phyloP scores from a whole-genome alignment of 352 stramenopile species.

The Globisporangium mamillatum region DNA sequence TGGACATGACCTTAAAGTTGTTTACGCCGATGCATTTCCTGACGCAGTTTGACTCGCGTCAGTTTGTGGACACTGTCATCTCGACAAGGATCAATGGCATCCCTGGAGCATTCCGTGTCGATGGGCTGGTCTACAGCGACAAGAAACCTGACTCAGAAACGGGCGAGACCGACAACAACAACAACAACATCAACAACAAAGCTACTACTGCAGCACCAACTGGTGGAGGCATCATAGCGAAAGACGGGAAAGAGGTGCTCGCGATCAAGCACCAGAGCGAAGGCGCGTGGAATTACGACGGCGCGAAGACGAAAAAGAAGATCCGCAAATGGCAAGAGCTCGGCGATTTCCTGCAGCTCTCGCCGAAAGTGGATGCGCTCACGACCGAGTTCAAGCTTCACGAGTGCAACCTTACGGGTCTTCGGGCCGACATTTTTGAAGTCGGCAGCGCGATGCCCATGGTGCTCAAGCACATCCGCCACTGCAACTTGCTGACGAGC shows the following conservation, averaged over 20 bases:
- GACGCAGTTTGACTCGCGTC: slow-evolving; percentile 35
- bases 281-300: slow-evolving; percentile 63
- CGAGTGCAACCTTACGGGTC: slow-evolving; percentile 69
- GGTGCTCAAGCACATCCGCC: slow-evolving; percentile 79
- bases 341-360: slow-evolving; percentile 61
- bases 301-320: slow-evolving; percentile 57
- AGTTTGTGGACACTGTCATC: slow-evolving; percentile 69
- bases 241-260: slow-evolving; percentile 25
- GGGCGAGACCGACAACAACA: slow-evolving; percentile 4
- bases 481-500: slow-evolving; percentile 63
- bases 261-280: slow-evolving; percentile 48
- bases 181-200: background rate
- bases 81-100: slow-evolving; percentile 70
- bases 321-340: slow-evolving; percentile 64
- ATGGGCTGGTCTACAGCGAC: slow-evolving; percentile 41
- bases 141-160: background rate
- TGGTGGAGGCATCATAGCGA: slow-evolving; percentile 25
- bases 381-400: slow-evolving; percentile 37
- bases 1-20: slow-evolving; percentile 55
- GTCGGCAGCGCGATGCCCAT: slow-evolving; percentile 82
- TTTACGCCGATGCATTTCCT: slow-evolving; percentile 55
- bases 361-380: slow-evolving; percentile 48
- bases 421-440: slow-evolving; percentile 81
- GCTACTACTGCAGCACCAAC: background rate
- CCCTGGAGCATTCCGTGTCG: slow-evolving; percentile 59